A percentile compares a stretch with the other conserved stretches of the same genome.
Evolutionary conservation across 208 protist species (phyloP).

Genomic region (Acanthamoeba triangularis): DNA sequence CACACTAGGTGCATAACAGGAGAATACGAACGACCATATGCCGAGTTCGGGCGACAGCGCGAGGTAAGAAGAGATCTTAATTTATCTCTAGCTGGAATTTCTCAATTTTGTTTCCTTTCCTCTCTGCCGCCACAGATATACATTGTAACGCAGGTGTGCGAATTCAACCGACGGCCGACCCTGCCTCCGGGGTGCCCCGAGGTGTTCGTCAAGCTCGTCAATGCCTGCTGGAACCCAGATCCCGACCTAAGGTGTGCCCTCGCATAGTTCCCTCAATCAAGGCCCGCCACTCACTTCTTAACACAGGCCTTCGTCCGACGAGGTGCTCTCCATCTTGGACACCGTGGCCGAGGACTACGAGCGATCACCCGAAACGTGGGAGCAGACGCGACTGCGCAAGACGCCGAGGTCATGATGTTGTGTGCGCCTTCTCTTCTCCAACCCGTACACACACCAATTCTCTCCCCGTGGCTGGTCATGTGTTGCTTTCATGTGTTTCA

Average conservation of each 20-base stretch:
- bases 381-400: neutral
- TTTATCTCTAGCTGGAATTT: neutral
- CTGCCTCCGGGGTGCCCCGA: neutral
- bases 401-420: neutral
- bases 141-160: constrained; percentile 30
- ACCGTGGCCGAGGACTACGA: constrained; percentile 20
- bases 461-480: no score
- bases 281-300: neutral
- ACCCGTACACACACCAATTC: no score
- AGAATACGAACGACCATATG: constrained; percentile 20
- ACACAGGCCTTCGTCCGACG: neutral
- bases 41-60: neutral
- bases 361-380: neutral
- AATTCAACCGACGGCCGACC: constrained; percentile 20
- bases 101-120: no score
- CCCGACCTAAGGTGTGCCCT: neutral
- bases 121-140: neutral
- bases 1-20: neutral
- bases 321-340: constrained; percentile 2
- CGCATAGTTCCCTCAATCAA: neutral
- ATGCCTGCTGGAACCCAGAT: neutral
- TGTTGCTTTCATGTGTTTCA: no score
- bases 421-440: no score
- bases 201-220: neutral
- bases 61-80: neutral